Evolutionary conservation across 177 flowering plant species (phyloP).

Genomic region (Tripterygium wilfordii): DNA sequence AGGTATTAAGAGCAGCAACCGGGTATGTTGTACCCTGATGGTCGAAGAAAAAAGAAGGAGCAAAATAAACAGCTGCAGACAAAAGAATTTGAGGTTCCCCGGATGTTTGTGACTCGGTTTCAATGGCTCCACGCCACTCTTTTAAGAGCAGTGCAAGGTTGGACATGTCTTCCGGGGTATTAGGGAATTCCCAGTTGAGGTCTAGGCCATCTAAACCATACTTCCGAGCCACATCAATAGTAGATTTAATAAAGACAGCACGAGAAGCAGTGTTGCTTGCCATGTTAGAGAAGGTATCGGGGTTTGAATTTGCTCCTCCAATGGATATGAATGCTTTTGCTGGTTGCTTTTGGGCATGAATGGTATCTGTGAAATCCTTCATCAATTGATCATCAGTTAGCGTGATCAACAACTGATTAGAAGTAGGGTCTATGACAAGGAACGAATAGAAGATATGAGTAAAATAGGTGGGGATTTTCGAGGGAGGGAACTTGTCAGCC

Average conservation of each 20-base stretch:
- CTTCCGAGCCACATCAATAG: slow-evolving; percentile 31
- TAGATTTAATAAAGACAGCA: slow-evolving; percentile 30
- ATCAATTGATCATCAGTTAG: too few species aligned
- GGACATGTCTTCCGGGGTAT: slow-evolving; percentile 25
- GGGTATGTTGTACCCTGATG: slow-evolving; percentile 23
- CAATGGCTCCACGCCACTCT: slow-evolving; percentile 34
- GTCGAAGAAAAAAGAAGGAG: slow-evolving; percentile 13
- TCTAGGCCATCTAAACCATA: slow-evolving; percentile 48
- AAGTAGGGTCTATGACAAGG: neutral
- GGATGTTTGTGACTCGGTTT: slow-evolving; percentile 10
- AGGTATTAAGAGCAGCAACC: slow-evolving; percentile 8
- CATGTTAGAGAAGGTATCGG: slow-evolving; percentile 28
- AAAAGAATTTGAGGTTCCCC: slow-evolving; percentile 20
- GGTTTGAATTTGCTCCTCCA: slow-evolving; percentile 28
- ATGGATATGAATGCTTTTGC: slow-evolving; percentile 37
- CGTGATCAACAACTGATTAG: slow-evolving; percentile 7
- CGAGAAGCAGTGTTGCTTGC: slow-evolving; percentile 14
- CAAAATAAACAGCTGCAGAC: slow-evolving; percentile 33
- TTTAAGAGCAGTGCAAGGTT: slow-evolving; percentile 23
- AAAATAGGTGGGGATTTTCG: slow-evolving; percentile 13
- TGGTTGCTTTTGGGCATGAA: slow-evolving; percentile 19
- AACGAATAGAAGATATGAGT: slow-evolving; percentile 18
- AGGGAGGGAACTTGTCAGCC: slow-evolving; percentile 16
- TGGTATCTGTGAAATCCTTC: slow-evolving; percentile 37
- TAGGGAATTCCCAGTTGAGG: slow-evolving; percentile 53